Evolutionary conservation across 345 rosid species (phyloP).

Genomic region (Raphanus sativus): DNA sequence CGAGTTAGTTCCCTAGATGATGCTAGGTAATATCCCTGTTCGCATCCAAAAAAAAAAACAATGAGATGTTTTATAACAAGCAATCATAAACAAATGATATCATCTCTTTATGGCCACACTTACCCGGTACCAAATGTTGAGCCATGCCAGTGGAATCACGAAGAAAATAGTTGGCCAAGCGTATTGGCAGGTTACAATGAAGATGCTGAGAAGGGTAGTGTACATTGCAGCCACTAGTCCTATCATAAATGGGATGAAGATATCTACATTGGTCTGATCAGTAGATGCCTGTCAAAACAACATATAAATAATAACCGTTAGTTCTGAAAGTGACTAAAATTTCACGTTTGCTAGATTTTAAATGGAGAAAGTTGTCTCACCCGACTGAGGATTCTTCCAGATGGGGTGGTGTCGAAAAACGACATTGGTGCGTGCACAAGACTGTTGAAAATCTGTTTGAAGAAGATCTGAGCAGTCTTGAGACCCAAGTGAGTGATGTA

Average conservation of each 20-base stretch:
- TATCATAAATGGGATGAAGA: constrained; percentile 71
- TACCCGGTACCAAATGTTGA: constrained; percentile 89
- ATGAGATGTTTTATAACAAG: neutral
- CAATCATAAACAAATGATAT: neutral
- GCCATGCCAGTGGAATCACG: constrained; percentile 81
- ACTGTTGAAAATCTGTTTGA: constrained; percentile 70
- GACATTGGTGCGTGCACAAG: constrained; percentile 96
- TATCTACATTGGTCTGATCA: constrained; percentile 86
- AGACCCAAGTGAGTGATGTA: constrained; percentile 69
- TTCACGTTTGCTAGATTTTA: no score
- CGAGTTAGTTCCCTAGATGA: constrained; percentile 90
- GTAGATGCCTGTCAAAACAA: constrained; percentile 69
- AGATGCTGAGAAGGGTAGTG: constrained; percentile 68
- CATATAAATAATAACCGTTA: neutral
- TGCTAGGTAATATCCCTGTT: constrained; percentile 82
- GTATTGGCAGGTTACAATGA: constrained; percentile 84
- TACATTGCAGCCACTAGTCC: constrained; percentile 65
- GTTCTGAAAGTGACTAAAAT: neutral
- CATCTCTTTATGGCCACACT: neutral
- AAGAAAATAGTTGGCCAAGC: constrained; percentile 92
- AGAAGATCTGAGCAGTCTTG: constrained; percentile 80
- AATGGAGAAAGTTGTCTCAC: constrained; percentile 36
- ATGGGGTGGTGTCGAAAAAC: constrained; percentile 94
- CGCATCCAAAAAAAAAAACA: constrained; percentile 4
- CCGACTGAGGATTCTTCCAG: constrained; percentile 92